Evolutionary conservation across 2,329 filamentous ascomycete genomes (phyloP).

Genomic region (Aspergillus clavatus): DNA sequence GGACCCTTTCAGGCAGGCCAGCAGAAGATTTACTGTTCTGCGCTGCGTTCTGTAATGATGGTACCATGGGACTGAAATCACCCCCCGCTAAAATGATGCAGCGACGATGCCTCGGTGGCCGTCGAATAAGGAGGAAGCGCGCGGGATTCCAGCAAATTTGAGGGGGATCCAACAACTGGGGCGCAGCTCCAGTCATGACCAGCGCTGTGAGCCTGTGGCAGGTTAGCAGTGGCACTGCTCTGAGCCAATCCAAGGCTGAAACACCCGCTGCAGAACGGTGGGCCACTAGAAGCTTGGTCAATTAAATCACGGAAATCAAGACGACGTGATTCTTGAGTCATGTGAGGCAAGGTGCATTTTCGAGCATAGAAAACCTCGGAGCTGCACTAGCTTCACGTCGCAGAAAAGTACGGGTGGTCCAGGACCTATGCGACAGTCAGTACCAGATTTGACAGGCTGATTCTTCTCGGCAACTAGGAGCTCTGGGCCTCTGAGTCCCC

Average conservation of each 20-base stretch:
- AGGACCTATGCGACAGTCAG: constrained; percentile 27
- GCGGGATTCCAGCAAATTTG: too few relatives aligned
- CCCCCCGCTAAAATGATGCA: too few relatives aligned
- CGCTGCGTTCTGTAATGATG: too few relatives aligned
- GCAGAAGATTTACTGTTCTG: too few relatives aligned
- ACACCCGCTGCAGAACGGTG: neutral
- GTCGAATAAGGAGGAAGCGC: too few relatives aligned
- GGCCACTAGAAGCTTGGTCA: neutral
- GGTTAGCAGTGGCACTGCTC: neutral
- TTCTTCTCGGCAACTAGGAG: too few relatives aligned
- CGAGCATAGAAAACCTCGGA: neutral
- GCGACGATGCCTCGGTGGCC: neutral
- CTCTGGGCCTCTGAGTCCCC: neutral
- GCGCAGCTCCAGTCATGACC: neutral
- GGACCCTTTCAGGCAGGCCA: too few relatives aligned
- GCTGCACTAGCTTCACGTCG: neutral
- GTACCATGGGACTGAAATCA: too few relatives aligned
- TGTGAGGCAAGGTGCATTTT: neutral
- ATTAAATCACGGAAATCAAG: neutral
- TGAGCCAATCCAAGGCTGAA: neutral
- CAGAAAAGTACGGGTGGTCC: constrained; percentile 35
- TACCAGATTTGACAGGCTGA: neutral
- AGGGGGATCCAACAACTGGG: neutral
- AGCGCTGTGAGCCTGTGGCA: neutral
- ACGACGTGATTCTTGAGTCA: neutral